Percentiles rank a stretch among this genome's conserved stretches.
Conservation (phyloP, 1,284 basidiomycete genomes). For the Thelephora terrestris region DNA sequence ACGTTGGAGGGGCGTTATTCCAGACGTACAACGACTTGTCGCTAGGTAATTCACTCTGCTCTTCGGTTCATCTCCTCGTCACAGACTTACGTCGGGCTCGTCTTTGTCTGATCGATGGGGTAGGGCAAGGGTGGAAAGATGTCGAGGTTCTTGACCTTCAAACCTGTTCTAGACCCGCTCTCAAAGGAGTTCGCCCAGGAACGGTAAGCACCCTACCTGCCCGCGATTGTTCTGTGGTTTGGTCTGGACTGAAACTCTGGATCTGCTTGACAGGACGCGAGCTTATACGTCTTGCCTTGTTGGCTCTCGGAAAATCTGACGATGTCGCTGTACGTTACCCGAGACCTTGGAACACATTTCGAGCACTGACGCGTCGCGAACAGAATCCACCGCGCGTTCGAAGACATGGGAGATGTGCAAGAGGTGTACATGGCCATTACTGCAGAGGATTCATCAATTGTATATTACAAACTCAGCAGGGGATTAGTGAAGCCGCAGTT, state of each 20-base stretch:
- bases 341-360: slow-evolving; percentile 4
- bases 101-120: background rate
- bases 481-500: slow-evolving; percentile 67
- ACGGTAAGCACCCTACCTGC: slow-evolving; percentile 29
- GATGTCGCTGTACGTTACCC: slow-evolving; percentile 27
- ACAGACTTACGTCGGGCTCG: background rate
- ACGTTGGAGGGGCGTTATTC: slow-evolving; percentile 21
- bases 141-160: slow-evolving; percentile 52
- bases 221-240: background rate
- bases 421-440: slow-evolving; percentile 62
- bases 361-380: background rate
- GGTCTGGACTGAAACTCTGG: background rate
- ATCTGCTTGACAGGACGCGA: slow-evolving; percentile 20
- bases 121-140: slow-evolving; percentile 64
- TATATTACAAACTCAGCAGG: slow-evolving; percentile 69
- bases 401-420: slow-evolving; percentile 33
- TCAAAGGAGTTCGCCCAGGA: slow-evolving; percentile 47
- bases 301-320: slow-evolving; percentile 55
- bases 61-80: background rate
- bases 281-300: slow-evolving; percentile 53
- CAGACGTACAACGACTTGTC: slow-evolving; percentile 29
- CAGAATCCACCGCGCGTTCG: slow-evolving; percentile 52
- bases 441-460: slow-evolving; percentile 67
- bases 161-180: slow-evolving; percentile 41
- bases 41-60: slow-evolving; percentile 13